Conservation (phyloP, 192 early-diverging fungal species). For the Coemansia furcata region DNA sequence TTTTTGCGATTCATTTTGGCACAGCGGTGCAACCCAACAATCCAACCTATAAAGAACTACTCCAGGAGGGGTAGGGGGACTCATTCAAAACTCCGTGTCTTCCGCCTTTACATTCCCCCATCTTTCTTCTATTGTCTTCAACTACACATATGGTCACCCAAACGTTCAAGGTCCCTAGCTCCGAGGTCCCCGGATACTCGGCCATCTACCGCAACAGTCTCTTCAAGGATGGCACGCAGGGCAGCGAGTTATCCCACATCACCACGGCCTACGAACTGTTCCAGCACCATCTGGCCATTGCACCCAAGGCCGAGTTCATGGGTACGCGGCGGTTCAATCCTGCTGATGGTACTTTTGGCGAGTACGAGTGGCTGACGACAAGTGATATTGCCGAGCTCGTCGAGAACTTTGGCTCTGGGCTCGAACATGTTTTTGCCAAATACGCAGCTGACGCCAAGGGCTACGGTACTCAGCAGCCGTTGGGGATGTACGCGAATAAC, state of each 20-base stretch:
- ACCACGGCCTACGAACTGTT: constrained; percentile 34
- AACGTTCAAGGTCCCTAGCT: constrained; percentile 31
- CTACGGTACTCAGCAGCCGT: constrained; percentile 36
- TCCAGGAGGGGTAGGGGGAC: too few species aligned
- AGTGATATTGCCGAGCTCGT: constrained; percentile 69
- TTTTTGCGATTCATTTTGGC: too few species aligned
- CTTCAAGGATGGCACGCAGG: constrained; percentile 27
- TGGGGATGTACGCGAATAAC: constrained; percentile 70
- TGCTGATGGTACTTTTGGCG: constrained; percentile 8
- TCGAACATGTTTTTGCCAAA: constrained; percentile 62
- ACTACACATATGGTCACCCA: constrained; percentile 41
- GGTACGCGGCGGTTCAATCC: constrained; percentile 19
- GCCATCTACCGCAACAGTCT: constrained; percentile 10
- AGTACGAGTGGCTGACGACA: constrained; percentile 48
- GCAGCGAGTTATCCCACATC: constrained; percentile 20
- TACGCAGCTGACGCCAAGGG: constrained; percentile 4
- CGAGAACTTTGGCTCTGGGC: constrained; percentile 57
- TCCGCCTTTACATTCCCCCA: neutral
- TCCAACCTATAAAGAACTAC: too few species aligned
- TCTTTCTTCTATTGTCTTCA: neutral
- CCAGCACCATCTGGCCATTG: constrained; percentile 23
- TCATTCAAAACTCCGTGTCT: too few species aligned
- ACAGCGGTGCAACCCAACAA: too few species aligned
- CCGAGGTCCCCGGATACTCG: constrained; percentile 27
- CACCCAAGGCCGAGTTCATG: constrained; percentile 44